Base-by-base conservation (phyloP, 495 filamentous ascomycete species). In the Evernia prunastri region DNA sequence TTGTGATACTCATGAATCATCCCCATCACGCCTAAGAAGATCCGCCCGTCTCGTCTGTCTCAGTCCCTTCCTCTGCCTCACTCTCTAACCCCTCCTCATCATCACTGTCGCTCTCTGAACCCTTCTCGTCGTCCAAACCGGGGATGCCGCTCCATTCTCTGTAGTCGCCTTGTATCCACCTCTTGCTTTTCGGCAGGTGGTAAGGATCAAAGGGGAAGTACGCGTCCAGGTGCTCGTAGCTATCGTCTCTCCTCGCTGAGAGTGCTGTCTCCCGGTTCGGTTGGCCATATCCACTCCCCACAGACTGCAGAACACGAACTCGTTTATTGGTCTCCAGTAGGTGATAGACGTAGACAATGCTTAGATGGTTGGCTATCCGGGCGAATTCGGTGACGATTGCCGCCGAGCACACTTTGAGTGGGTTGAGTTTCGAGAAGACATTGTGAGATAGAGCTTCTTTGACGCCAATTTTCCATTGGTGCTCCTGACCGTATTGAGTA, bases 141-240 rank as follows among this genome's bases (percentile, higher is more conserved):
- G 89, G 85, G 23, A 96, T 84, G 12, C 84, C 82, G 53, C 83
- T 83, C 93, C 93, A 99, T 63, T 87, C 79, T 27, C 92, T 80
- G 69, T 97, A 99, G 67, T 93, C 91, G 6, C 81, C 81, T 57
- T 89, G 84, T 57, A 99, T 70, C 94, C 95, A 97, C 43, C 84
- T 79, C 72, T 87, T 89, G 68, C 91, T 96, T 58, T 83, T 79
- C 0, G 91, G 93, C 17, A 97, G 79, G 66, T 89, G 86, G 75
- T 96, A 97, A 4, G 94, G 94, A 71, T 99, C 94, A 70, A 99
- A 99, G 2, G 95, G 94, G 73, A 97, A 97, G 73, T 92, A 96
- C 0, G 89, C 89, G 65, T 97, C 93, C 3, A 97, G 81, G 72
- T 93, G 84, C 57, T 85, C 81, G 74, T 84, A 86, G 45, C 86